Base-by-base conservation (phyloP, 2,329 filamentous ascomycete genomes). In the Alternaria viburni region DNA sequence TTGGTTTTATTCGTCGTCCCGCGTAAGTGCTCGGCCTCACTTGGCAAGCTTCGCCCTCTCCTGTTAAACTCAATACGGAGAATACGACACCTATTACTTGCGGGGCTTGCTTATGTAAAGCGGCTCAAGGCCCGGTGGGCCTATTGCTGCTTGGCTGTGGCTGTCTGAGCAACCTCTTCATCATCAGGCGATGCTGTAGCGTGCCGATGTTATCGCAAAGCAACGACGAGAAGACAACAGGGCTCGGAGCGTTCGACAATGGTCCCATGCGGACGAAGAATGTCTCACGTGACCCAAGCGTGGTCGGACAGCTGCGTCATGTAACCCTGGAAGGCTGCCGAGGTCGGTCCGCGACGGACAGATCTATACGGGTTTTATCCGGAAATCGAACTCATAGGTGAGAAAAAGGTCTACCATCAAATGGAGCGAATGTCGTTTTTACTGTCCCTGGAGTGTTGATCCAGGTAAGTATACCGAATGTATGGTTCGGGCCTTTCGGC, bases 41-140 rank as follows among this genome's bases (percentile, higher is more conserved):
- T 54, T 46, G 50, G 57, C 57, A 17, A 46, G 56, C 49, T 25
- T 55, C 32, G 21, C 26, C 52, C 44, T 46, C 25, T 46, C 25
- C 8, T 13, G 15, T 58, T 5, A 5, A 26, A 7, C 19, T 15
- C 21, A 46, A 45, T 45, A 23, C 44, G 52, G 58, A 12, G 13
- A 54, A 12, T 21, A 41, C 28, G 43, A 28, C 28, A 19, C 19
- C 25, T n/a, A 12, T 15, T 23, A 17, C 45, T 52, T 46, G 54
- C 21, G 54, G 54, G 44, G 58, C 17, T 21, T 56, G 51, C 43
- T 56, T 60, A 60, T 56, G 58, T 56, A 60, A 60, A n/a, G 15
- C 30, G 30, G 44, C 19, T 23, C 17, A 10, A 47, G 26, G 43
- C 19, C 43, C 43, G 17, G 7, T 9, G 54, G 36, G n/a, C 12